Conservation (phyloP, 1,139 yeast genomes). For the Yamadazyma atlantica region DNA sequence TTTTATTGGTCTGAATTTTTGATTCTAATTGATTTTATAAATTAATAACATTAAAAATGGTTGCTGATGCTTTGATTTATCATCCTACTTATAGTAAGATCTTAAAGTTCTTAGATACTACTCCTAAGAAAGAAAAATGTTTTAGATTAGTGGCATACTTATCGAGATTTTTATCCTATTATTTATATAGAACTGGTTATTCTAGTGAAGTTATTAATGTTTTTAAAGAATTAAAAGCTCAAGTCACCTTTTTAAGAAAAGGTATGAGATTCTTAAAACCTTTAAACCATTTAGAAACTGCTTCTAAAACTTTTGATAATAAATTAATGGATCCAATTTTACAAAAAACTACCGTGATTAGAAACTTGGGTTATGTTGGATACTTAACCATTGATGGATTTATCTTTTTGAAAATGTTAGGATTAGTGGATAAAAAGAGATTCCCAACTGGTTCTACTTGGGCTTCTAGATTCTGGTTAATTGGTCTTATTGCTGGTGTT, state of each 20-base stretch:
- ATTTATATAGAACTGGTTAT: slow-evolving; percentile 62
- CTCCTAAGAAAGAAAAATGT: slow-evolving; percentile 69
- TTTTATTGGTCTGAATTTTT: no score
- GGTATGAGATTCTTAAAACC: slow-evolving; percentile 86
- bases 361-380: slow-evolving; percentile 73
- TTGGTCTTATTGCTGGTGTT: slow-evolving; percentile 66
- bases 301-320: slow-evolving; percentile 68
- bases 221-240: slow-evolving; percentile 53
- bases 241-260: slow-evolving; percentile 74
- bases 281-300: slow-evolving; percentile 67
- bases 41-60: slow-evolving; percentile 42
- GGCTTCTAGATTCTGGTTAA: slow-evolving; percentile 73
- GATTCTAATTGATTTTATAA: background rate
- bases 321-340: slow-evolving; percentile 67
- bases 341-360: slow-evolving; percentile 56
- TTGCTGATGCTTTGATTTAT: slow-evolving; percentile 62
- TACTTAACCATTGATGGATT: slow-evolving; percentile 76
- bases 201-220: slow-evolving; percentile 48
- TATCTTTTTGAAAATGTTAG: slow-evolving; percentile 63
- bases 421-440: slow-evolving; percentile 34
- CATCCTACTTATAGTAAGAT: slow-evolving; percentile 73
- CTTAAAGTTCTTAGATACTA: slow-evolving; percentile 62
- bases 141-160: slow-evolving; percentile 81
- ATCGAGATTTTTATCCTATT: slow-evolving; percentile 67
- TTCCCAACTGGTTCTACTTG: slow-evolving; percentile 39